Percentiles rank a stretch among this genome's conserved stretches.
Evolutionary conservation across 148 eudicot genomes (phyloP).

Genomic region (Chenopodium suecicum): DNA sequence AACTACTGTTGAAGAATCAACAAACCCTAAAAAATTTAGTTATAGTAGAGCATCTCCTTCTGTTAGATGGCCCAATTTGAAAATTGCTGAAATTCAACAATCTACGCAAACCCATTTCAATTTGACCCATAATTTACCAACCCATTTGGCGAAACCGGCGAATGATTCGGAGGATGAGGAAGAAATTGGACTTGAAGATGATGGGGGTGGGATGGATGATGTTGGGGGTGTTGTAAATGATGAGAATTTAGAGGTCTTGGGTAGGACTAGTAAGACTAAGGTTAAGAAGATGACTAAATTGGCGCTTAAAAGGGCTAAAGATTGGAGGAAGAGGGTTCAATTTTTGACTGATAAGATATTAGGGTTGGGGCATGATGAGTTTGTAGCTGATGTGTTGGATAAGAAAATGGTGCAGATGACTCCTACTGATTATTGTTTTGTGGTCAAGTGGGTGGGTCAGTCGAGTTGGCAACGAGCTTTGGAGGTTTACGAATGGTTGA

Average conservation of each 20-base stretch:
- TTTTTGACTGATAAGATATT: conserved; percentile 71
- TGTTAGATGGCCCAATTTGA: conserved; percentile 87
- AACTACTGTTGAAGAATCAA: conserved; percentile 34
- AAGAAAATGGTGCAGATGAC: conserved; percentile 72
- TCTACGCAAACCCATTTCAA: conserved; percentile 41
- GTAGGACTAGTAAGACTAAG: conserved; percentile 60
- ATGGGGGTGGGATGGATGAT: conserved; percentile 8
- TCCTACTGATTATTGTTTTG: conserved; percentile 81
- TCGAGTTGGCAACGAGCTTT: conserved; percentile 84
- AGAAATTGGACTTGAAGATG: conserved; percentile 28
- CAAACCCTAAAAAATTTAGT: conserved; percentile 40
- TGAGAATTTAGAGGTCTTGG: conserved; percentile 52
- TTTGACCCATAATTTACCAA: conserved; percentile 19
- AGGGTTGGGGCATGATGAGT: conserved; percentile 61
- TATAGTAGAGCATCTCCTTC: conserved; percentile 83
- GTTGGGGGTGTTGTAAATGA: conserved; percentile 32
- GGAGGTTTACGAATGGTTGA: conserved; percentile 97
- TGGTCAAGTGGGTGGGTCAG: conserved; percentile 84
- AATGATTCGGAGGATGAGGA: conserved; percentile 13
- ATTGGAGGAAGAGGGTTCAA: conserved; percentile 85
- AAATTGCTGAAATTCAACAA: conserved; percentile 38
- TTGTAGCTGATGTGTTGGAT: conserved; percentile 91
- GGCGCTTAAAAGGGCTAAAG: conserved; percentile 83
- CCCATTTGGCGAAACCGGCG: conserved; percentile 24
- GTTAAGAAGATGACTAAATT: conserved; percentile 83